Percentiles rank a stretch among this genome's conserved stretches.
Conservation (phyloP, 208 protist species). For the Leishmania mexicana region DNA sequence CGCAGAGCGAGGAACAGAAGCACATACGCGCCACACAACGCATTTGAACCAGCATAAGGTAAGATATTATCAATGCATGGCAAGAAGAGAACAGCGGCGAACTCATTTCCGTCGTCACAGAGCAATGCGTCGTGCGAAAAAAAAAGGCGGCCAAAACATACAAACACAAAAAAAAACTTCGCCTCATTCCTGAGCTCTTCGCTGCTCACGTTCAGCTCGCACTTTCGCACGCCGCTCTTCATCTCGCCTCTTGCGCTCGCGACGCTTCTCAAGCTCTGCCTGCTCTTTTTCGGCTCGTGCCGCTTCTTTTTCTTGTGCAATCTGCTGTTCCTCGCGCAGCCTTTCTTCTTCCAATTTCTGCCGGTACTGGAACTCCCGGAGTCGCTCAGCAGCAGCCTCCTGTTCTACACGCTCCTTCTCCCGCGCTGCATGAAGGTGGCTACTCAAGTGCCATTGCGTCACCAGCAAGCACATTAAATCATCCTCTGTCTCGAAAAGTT, state of each 20-base stretch:
- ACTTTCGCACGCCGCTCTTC: constrained; percentile 43
- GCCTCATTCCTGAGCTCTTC: constrained; percentile 18
- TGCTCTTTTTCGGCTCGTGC: constrained; percentile 38
- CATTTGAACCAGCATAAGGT: not conserved
- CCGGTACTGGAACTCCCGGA: constrained; percentile 33
- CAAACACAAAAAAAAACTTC: not conserved
- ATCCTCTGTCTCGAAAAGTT: constrained; percentile 33
- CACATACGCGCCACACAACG: not conserved
- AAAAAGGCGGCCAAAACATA: not conserved
- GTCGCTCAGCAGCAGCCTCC: constrained; percentile 10
- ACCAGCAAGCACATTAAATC: constrained; percentile 23
- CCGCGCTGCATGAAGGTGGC: constrained; percentile 1
- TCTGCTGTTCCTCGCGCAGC: constrained; percentile 27
- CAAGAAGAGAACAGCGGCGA: constrained; percentile 5
- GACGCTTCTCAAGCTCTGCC: constrained; percentile 55
- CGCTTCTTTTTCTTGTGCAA: constrained; percentile 31
- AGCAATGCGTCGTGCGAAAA: constrained; percentile 2
- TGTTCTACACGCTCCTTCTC: constrained; percentile 8
- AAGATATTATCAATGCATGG: no score
- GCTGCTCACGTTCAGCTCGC: constrained; percentile 29
- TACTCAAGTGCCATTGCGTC: constrained; percentile 15
- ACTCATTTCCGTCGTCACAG: not conserved
- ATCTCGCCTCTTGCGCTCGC: constrained; percentile 62
- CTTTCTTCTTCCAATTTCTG: constrained; percentile 36
- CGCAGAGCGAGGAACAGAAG: not conserved